phyloP scores from a whole-genome alignment of 805 yeast species.

The Zygotorulaspora danielsina region DNA sequence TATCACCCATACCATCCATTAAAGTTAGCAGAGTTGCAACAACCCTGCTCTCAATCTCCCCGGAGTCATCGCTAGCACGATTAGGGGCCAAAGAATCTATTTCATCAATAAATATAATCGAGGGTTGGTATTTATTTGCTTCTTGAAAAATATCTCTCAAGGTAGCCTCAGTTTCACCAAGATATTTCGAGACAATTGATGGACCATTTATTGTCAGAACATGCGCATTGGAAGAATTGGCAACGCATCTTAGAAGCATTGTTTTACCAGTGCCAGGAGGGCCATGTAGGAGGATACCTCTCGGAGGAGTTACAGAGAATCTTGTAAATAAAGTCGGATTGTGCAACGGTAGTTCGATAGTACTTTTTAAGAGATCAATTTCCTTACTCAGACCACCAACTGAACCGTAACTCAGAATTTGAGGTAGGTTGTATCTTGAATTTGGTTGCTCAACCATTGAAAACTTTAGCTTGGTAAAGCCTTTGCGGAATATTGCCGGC shows the following conservation, averaged over 20 bases:
- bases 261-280: constrained; percentile 98
- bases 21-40: constrained; percentile 82
- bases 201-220: constrained; percentile 85
- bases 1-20: constrained; percentile 71
- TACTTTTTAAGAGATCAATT: constrained; percentile 54
- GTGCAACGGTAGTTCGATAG: constrained; percentile 76
- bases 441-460: constrained; percentile 28
- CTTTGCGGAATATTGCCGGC: constrained; percentile 42
- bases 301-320: constrained; percentile 87
- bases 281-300: constrained; percentile 91
- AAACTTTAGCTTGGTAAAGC: constrained; percentile 29
- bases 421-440: constrained; percentile 44
- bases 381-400: constrained; percentile 79
- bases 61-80: constrained; percentile 76
- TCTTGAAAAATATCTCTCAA: constrained; percentile 79
- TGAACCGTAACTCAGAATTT: constrained; percentile 42
- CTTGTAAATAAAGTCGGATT: constrained; percentile 71
- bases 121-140: constrained; percentile 81
- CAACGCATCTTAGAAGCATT: constrained; percentile 77
- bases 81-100: constrained; percentile 88
- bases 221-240: constrained; percentile 75
- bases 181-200: constrained; percentile 82
- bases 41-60: constrained; percentile 86
- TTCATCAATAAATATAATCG: constrained; percentile 86
- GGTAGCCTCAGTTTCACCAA: constrained; percentile 90